Evolutionary conservation across 495 filamentous ascomycete species (phyloP).

Genomic region (Penicillium malachiteum): DNA sequence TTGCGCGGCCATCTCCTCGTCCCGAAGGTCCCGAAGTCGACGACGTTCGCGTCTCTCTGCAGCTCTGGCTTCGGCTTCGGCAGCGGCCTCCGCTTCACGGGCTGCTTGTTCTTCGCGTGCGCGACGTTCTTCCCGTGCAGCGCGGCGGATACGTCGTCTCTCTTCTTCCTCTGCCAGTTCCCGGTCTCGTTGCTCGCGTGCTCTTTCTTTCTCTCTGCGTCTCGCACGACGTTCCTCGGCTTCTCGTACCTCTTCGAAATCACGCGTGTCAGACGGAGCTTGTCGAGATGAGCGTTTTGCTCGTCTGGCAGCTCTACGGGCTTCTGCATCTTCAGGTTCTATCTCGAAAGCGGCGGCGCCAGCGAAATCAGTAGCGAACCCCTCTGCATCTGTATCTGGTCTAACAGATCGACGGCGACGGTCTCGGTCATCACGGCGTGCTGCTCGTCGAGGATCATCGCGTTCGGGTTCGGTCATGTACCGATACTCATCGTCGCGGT

Average conservation of each 20-base stretch:
- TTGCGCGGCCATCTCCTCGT: constrained; percentile 34
- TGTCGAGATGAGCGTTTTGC: constrained; percentile 39
- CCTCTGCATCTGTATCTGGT: constrained; percentile 45
- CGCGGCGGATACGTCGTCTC: constrained; percentile 40
- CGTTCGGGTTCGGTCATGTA: constrained; percentile 41
- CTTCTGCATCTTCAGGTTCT: constrained; percentile 53
- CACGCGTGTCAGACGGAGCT: constrained; percentile 36
- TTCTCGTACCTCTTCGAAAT: constrained; percentile 35
- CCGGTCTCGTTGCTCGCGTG: constrained; percentile 38
- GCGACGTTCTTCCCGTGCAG: constrained; percentile 49
- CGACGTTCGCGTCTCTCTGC: constrained; percentile 43
- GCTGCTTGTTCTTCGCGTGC: constrained; percentile 49
- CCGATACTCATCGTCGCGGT: constrained; percentile 38
- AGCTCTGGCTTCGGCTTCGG: constrained; percentile 32
- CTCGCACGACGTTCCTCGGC: constrained; percentile 45
- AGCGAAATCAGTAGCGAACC: constrained; percentile 40
- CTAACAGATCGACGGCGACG: constrained; percentile 36
- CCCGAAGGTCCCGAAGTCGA: constrained; percentile 23
- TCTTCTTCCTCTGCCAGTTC: constrained; percentile 47
- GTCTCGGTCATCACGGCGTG: constrained; percentile 40
- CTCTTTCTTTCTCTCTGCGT: constrained; percentile 41
- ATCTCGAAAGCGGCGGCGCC: constrained; percentile 32
- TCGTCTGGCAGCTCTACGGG: constrained; percentile 50
- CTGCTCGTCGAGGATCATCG: constrained; percentile 37
- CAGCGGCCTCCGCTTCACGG: constrained; percentile 42